Evolutionary conservation across 768 basidiomycete genomes (phyloP).

Genomic region (Hygrocybe coccinea): DNA sequence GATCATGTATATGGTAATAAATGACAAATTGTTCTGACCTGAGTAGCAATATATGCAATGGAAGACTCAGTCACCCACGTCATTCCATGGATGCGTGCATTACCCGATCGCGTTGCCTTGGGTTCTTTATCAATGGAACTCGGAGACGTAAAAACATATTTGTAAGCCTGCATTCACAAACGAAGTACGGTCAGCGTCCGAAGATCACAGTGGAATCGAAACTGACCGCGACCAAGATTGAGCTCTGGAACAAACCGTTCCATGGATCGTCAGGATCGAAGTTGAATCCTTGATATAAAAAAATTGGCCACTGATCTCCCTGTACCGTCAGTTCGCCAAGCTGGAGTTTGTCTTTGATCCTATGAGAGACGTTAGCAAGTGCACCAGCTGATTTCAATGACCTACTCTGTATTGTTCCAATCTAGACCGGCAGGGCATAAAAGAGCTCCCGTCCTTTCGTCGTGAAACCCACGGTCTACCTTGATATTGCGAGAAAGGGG

Average conservation of each 20-base stretch:
- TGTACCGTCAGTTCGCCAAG: background rate
- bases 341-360: background rate
- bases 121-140: too few relatives aligned
- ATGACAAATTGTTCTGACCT: slow-evolving; percentile 1
- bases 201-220: background rate
- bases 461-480: slow-evolving; percentile 10
- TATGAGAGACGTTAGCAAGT: background rate
- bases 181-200: background rate
- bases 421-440: background rate
- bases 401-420: slow-evolving; percentile 1
- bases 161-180: background rate
- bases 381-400: background rate
- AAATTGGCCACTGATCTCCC: slow-evolving; percentile 4
- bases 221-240: slow-evolving; percentile 1
- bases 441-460: slow-evolving; percentile 1
- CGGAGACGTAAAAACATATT: too few relatives aligned
- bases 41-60: slow-evolving; percentile 5
- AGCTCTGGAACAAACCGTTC: background rate
- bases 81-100: too few relatives aligned
- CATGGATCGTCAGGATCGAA: slow-evolving; percentile 1
- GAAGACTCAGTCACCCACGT: too few relatives aligned
- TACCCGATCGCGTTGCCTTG: too few relatives aligned
- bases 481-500: slow-evolving; percentile 14
- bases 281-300: slow-evolving; percentile 1
- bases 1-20: background rate